phyloP scores from a whole-genome alignment of 2,329 filamentous ascomycete genomes.

The Cladosporium sp. region DNA sequence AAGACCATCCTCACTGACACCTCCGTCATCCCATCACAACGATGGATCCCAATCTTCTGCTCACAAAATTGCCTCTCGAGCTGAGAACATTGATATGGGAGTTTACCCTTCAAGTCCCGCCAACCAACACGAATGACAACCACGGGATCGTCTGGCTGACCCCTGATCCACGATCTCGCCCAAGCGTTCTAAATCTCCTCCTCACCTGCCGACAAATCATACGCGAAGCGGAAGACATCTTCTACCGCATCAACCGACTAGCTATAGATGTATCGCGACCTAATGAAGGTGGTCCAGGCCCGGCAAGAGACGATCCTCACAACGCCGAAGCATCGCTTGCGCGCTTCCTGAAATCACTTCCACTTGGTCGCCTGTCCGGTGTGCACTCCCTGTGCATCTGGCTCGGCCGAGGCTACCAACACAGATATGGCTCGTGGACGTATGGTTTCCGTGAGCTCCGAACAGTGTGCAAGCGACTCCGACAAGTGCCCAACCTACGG shows the following conservation, averaged over 20 bases:
- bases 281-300: neutral
- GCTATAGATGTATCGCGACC: neutral
- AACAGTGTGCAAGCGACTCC: neutral
- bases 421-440: neutral
- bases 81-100: neutral
- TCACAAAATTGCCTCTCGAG: neutral
- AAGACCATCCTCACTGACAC: neutral
- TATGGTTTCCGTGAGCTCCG: neutral
- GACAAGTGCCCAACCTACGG: neutral
- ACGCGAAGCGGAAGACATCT: conserved; percentile 17
- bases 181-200: conserved; percentile 16
- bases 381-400: neutral
- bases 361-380: neutral
- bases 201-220: conserved; percentile 16
- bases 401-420: neutral
- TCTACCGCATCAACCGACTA: conserved; percentile 17
- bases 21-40: neutral
- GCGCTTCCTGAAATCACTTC: neutral
- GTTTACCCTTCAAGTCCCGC: neutral
- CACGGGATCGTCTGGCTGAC: neutral
- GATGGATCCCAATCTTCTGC: neutral
- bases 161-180: neutral
- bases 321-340: neutral
- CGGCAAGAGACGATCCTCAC: neutral
- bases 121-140: neutral